Base-by-base conservation (phyloP, 441 rosid species). In the Theobroma grandiflorum region DNA sequence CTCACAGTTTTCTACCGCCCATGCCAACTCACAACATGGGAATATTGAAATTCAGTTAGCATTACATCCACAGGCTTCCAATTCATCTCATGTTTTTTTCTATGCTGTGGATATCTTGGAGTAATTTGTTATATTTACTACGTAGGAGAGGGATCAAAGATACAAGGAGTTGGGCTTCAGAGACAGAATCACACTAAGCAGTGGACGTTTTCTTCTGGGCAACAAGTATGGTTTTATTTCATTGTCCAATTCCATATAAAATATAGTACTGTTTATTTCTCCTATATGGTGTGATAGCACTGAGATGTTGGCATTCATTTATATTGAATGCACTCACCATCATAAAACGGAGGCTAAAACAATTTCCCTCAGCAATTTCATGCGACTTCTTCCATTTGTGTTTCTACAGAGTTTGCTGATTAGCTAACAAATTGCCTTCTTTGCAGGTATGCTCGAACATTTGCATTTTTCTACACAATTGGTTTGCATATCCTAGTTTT, bases 121-220 rank as follows among this genome's bases (percentile, higher is more conserved):
- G 75, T 82, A 58, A 80, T 80, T 45, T 14, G 50, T 72, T 22
- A 61, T 49, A 4, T 80, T 86, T 66, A 33, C 40, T 76, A 59
- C 71, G 49, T 75, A 97, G 98, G 98, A 95, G 87, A 90, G 91
- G 90, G 99, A 97, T 82, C 99, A 95, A 83, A 88, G 99, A 84
- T 87, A 94, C 92, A 97, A 94, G 88, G 98, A 97, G 68, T 83
- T 97, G 85, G 99, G 99, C 47, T 90, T 97, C 88, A 89, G 98
- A 90, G 99, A 97, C 80, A 88, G 94, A 85, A 95, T 97, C 84
- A 97, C 98, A 0, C 95, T 95, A 40, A 93, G 98, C 85, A 94
- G 99, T 65, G 99, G 98, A 16, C 98, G 99, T 14, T 97, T 94
- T 80, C 93, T 97, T 82, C 88, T 95, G 71, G 98, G 98, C 78